These are phyloP conservation scores for Pisolithus tinctorius DNA, from an alignment of 768 basidiomycete species.

Conservation along the genomic window DNA sequence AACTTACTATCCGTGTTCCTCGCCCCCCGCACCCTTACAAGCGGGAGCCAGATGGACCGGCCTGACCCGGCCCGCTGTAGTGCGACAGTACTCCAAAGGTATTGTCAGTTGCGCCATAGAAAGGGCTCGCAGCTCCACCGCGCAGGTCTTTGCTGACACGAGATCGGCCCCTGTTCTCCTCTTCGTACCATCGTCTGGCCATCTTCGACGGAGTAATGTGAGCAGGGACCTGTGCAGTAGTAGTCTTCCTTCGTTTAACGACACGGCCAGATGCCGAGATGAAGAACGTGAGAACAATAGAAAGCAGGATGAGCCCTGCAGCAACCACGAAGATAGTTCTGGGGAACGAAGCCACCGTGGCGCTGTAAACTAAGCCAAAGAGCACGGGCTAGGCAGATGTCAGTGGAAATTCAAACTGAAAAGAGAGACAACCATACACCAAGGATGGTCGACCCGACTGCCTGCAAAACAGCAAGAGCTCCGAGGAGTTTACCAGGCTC, in stretches of 20 bases:
- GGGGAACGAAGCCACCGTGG: conserved; percentile 57
- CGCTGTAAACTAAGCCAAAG: conserved; percentile 61
- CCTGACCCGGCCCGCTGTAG: conserved; percentile 3
- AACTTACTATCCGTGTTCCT: no score
- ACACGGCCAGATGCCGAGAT: conserved; percentile 29
- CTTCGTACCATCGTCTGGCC: conserved; percentile 9
- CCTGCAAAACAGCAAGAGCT: conserved; percentile 61
- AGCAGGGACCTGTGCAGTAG: conserved; percentile 3
- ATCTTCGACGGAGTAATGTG: background rate
- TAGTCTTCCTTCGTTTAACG: conserved; percentile 11
- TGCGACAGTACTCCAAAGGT: conserved; percentile 4
- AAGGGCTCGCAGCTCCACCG: conserved; percentile 21
- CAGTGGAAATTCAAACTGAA: background rate
- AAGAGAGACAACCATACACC: conserved; percentile 27
- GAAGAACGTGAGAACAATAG: conserved; percentile 40
- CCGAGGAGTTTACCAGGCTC: conserved; percentile 58
- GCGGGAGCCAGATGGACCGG: background rate
- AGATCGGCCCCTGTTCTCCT: conserved; percentile 19
- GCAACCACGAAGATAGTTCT: conserved; percentile 64
- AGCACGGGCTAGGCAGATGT: conserved; percentile 50
- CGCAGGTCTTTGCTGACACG: conserved; percentile 36
- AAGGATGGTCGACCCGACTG: conserved; percentile 56
- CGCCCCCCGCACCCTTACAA: background rate
- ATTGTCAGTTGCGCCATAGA: conserved; percentile 14
- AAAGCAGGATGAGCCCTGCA: conserved; percentile 44